These are phyloP conservation scores for Casuarina equisetifolia DNA, from an alignment of 306 rosid species.

Conservation along the genomic window DNA sequence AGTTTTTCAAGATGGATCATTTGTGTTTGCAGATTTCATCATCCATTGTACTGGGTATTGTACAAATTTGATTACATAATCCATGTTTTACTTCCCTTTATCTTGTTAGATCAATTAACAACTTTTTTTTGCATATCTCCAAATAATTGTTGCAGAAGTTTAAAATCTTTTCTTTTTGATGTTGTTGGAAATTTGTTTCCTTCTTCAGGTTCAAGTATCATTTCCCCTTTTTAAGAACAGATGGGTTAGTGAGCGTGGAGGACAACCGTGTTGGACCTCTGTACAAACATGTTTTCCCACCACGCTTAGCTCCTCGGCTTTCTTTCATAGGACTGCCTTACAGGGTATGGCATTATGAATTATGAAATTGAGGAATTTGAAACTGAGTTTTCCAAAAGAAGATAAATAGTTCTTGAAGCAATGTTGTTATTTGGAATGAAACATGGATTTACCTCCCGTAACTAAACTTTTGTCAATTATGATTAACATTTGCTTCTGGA, in stretches of 20 bases:
- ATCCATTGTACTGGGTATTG: constrained; percentile 30
- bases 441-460: neutral
- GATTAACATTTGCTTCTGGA: neutral
- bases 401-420: neutral
- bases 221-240: constrained; percentile 30
- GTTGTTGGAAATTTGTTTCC: neutral
- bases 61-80: neutral
- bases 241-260: constrained; percentile 24
- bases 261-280: constrained; percentile 23
- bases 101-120: neutral
- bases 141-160: neutral
- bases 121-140: neutral
- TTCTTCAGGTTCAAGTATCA: constrained; percentile 16
- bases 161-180: neutral
- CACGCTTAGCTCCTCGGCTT: constrained; percentile 27
- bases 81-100: neutral
- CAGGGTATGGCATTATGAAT: neutral
- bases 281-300: constrained; percentile 27
- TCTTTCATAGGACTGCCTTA: constrained; percentile 26
- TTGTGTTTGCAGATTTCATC: constrained; percentile 14
- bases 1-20: constrained; percentile 15
- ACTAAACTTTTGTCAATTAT: neutral
- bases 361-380: neutral
- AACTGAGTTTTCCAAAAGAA: neutral
- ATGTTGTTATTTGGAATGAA: neutral